Percentiles rank a stretch among this genome's conserved stretches.
phyloP scores from a whole-genome alignment of 257 asterid genomes.

The Nicotiana noctiflora region DNA sequence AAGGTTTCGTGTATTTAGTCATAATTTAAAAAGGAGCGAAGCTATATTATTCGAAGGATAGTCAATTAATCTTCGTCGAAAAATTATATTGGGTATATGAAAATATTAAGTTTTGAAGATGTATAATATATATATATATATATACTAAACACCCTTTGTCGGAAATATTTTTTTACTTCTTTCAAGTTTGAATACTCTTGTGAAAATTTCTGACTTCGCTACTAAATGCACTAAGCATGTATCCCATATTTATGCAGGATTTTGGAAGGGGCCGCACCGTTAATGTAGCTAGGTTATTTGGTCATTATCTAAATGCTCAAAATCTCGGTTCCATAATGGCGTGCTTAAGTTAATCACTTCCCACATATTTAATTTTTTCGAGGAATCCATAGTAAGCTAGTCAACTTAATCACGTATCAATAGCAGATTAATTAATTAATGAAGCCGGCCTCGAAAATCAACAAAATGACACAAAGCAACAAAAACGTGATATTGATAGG shows the following conservation, averaged over 20 bases:
- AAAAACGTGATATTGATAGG: neutral
- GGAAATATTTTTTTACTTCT: too few species aligned
- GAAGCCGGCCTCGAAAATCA: neutral
- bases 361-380: neutral
- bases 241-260: too few species aligned
- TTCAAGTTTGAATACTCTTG: too few species aligned
- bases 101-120: too few species aligned
- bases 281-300: neutral
- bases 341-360: neutral
- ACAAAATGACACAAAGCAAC: conserved; percentile 1
- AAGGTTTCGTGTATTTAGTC: conserved; percentile 28
- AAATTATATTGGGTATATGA: too few species aligned
- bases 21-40: neutral
- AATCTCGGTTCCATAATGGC: conserved; percentile 24
- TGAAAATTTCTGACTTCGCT: too few species aligned
- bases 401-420: neutral
- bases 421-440: neutral
- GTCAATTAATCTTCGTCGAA: too few species aligned
- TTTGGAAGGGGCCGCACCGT: too few species aligned
- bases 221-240: too few species aligned
- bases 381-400: neutral
- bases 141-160: too few species aligned
- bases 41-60: too few species aligned
- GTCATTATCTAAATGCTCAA: conserved; percentile 14
- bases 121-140: too few species aligned